Evolutionary conservation across 2,329 filamentous ascomycete genomes (phyloP).

Genomic region (Boeremia lycopersici): DNA sequence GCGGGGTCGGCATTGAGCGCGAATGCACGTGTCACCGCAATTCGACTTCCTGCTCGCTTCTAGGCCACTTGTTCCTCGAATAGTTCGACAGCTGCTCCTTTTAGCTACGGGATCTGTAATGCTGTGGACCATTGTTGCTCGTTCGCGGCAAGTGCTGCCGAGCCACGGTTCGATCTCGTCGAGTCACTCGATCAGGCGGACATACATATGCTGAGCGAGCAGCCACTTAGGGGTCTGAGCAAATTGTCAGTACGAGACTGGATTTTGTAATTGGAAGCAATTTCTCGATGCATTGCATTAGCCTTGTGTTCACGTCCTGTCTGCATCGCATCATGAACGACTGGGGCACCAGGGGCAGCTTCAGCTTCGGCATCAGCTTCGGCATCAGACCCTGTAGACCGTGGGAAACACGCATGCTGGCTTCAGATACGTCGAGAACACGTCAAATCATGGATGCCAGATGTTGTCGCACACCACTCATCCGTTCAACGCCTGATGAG

Average conservation of each 20-base stretch:
- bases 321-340: background rate
- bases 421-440: background rate
- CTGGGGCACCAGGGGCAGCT: too few species aligned
- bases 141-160: slow-evolving; percentile 15
- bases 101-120: slow-evolving; percentile 2
- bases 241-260: background rate
- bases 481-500: slow-evolving; percentile 26
- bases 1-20: slow-evolving; percentile 7
- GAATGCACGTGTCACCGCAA: slow-evolving; percentile 17
- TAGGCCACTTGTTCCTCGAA: slow-evolving; percentile 11
- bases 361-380: too few species aligned
- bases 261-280: background rate
- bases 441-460: background rate
- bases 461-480: background rate
- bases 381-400: too few species aligned
- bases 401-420: background rate
- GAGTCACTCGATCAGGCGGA: slow-evolving; percentile 6
- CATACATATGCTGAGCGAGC: background rate
- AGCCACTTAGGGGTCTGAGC: slow-evolving; percentile 10
- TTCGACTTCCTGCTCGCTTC: slow-evolving; percentile 8
- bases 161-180: slow-evolving; percentile 2
- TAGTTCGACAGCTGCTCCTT: slow-evolving; percentile 4
- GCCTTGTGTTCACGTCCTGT: background rate
- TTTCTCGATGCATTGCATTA: background rate
- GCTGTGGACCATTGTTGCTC: slow-evolving; percentile 7